Percentiles rank a stretch among this genome's conserved stretches.
These are phyloP conservation scores for Ophiocytium majus DNA, from an alignment of 352 stramenopile genomes.

Conservation along the genomic window DNA sequence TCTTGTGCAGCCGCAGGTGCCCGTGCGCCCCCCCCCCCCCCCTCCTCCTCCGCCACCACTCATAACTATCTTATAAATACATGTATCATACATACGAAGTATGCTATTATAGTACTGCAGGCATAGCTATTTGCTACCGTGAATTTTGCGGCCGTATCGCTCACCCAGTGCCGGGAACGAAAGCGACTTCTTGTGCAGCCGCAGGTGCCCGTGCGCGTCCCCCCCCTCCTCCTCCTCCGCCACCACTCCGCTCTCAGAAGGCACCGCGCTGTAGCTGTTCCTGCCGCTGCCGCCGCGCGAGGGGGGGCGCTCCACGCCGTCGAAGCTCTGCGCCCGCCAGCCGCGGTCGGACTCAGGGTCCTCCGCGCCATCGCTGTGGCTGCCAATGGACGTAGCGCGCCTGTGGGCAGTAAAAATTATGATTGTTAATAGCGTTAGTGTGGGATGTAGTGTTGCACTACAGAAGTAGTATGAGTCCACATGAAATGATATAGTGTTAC, in stretches of 20 bases:
- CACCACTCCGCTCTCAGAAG: background rate
- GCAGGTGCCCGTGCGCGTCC: background rate
- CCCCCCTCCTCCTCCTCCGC: background rate
- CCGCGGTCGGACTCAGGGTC: background rate
- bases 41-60: too few species aligned
- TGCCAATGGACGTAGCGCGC: background rate
- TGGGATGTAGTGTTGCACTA: background rate
- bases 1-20: background rate
- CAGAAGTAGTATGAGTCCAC: background rate
- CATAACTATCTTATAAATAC: too few species aligned
- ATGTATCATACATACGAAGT: too few species aligned
- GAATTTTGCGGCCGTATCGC: background rate
- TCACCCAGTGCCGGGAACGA: background rate
- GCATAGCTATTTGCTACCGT: too few species aligned
- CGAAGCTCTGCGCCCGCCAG: background rate
- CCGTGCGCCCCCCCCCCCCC: too few species aligned
- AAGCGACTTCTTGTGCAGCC: background rate
- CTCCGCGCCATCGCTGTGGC: background rate
- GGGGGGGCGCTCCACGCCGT: background rate
- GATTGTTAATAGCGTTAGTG: background rate
- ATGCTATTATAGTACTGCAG: too few species aligned
- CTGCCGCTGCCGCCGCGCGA: background rate
- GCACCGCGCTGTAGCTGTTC: background rate
- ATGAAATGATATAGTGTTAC: background rate
- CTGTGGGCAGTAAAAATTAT: background rate